Percentiles rank a stretch among this genome's conserved stretches.
Evolutionary conservation across 2,329 filamentous ascomycete species (phyloP).

Genomic region (Colletotrichum lentis): DNA sequence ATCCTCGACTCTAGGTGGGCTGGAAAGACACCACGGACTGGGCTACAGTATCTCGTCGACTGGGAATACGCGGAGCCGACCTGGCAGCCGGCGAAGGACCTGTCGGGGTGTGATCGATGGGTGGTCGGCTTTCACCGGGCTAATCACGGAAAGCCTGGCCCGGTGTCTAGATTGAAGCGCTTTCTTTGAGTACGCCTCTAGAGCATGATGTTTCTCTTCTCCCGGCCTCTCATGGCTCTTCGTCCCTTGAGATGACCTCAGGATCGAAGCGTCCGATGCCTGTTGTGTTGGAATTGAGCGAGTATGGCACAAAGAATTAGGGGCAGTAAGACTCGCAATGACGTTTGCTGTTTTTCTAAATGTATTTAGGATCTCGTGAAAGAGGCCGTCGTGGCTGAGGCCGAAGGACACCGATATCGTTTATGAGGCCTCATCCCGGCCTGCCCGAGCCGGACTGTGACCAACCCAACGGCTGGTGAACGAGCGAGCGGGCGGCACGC

Average conservation of each 20-base stretch:
- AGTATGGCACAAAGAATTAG: no score
- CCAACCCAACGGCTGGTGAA: no score
- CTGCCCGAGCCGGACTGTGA: no score
- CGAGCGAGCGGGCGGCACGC: no score
- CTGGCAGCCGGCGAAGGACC: slow-evolving; percentile 30
- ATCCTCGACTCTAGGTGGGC: slow-evolving; percentile 28
- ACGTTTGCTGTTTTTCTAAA: no score
- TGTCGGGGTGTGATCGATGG: slow-evolving; percentile 31
- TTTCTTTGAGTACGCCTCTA: neutral
- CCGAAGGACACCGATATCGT: neutral
- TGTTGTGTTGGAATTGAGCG: no score
- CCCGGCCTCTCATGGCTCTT: no score
- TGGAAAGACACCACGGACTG: slow-evolving; percentile 20
- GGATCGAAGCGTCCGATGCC: no score
- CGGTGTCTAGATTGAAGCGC: slow-evolving; percentile 15
- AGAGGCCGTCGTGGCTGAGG: neutral
- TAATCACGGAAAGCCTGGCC: slow-evolving; percentile 16
- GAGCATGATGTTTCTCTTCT: no score
- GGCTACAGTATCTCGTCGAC: slow-evolving; percentile 28
- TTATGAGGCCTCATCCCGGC: neutral
- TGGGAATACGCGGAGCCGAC: slow-evolving; percentile 33
- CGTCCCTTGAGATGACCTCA: no score
- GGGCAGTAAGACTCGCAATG: no score
- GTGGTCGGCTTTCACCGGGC: slow-evolving; percentile 26
- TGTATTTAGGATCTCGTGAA: no score